phyloP scores from a whole-genome alignment of 2,329 filamentous ascomycete genomes.

The Hymenoscyphus repandus region DNA sequence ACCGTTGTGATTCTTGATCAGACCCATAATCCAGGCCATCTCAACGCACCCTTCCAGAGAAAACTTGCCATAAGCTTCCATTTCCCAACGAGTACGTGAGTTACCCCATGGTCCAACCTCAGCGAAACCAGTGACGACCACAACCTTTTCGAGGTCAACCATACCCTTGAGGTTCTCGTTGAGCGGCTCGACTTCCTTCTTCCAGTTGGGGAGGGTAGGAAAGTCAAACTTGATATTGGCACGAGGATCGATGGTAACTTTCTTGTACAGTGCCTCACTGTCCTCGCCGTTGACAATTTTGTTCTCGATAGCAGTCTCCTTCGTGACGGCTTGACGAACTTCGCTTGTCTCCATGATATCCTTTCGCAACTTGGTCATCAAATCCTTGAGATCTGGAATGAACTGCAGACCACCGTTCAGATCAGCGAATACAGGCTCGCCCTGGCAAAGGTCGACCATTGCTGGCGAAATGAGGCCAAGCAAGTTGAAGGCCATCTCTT shows the following conservation, averaged over 20 bases:
- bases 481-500: conserved; percentile 99
- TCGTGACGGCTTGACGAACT: conserved; percentile 86
- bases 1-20: conserved; percentile 98
- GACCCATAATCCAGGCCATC: conserved; percentile 99
- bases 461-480: conserved; percentile 91
- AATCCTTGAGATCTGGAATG: conserved; percentile 88
- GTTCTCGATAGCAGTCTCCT: conserved; percentile 94
- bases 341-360: conserved; percentile 94
- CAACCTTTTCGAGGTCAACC: conserved; percentile 97
- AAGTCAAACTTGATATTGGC: conserved; percentile 99
- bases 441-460: conserved; percentile 92
- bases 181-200: conserved; percentile 81
- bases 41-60: conserved; percentile 96
- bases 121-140: conserved; percentile 93
- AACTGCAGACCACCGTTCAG: conserved; percentile 97
- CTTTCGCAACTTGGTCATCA: conserved; percentile 90
- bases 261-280: conserved; percentile 90
- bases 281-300: conserved; percentile 93
- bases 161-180: conserved; percentile 89
- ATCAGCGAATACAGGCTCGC: conserved; percentile 93
- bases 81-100: conserved; percentile 96
- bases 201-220: conserved; percentile 85
- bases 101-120: conserved; percentile 98
- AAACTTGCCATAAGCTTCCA: conserved; percentile 96
- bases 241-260: conserved; percentile 85